These are phyloP conservation scores for Pseudogymnoascus sp. DNA, from an alignment of 2,329 filamentous ascomycete genomes.

Conservation along the genomic window DNA sequence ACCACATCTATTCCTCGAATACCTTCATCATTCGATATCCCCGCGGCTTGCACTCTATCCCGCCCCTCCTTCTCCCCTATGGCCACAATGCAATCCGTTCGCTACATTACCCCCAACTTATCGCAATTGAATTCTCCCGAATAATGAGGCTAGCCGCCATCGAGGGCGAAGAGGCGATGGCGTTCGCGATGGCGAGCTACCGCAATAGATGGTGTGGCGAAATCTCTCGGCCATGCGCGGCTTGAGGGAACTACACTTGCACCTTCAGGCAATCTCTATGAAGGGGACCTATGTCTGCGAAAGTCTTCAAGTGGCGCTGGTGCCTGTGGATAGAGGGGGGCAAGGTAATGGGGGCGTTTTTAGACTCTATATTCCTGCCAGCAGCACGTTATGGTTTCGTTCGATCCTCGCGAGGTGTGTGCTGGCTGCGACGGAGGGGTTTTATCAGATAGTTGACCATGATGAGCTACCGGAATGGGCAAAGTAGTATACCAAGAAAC, in stretches of 20 bases:
- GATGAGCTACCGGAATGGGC: neutral
- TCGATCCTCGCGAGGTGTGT: neutral
- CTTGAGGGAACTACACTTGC: neutral
- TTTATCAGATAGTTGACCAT: neutral
- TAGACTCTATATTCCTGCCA: neutral
- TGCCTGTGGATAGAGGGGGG: neutral
- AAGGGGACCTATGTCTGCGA: too few relatives aligned
- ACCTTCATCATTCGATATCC: neutral
- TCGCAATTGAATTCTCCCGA: too few relatives aligned
- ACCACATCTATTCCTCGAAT: neutral
- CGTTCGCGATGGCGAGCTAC: too few relatives aligned
- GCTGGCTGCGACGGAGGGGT: neutral
- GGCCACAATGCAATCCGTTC: too few relatives aligned
- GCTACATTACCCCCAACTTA: too few relatives aligned
- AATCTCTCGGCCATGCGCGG: neutral
- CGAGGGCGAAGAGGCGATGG: too few relatives aligned
- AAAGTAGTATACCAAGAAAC: neutral
- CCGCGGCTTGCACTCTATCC: neutral
- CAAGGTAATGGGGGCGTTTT: neutral
- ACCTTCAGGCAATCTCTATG: too few relatives aligned
- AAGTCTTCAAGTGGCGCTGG: neutral
- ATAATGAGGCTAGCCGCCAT: too few relatives aligned
- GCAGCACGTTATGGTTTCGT: rapidly evolving
- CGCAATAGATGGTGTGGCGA: neutral
- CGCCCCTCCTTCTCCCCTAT: neutral